Base-by-base conservation (phyloP, 768 basidiomycete genomes). In the Panus rudis region DNA sequence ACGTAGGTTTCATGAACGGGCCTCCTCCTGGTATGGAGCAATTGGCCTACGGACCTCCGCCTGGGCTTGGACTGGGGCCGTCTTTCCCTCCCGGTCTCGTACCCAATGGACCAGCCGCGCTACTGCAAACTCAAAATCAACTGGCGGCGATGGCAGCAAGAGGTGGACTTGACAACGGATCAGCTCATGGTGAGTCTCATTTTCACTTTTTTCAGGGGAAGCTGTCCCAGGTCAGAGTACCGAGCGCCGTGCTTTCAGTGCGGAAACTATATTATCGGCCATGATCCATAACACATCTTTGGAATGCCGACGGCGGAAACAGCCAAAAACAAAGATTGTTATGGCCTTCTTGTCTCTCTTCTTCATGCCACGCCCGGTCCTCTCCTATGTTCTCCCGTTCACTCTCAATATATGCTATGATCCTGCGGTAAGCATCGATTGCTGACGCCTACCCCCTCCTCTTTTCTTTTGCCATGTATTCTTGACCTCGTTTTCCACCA, bases 231-330 rank as follows among this genome's bases (percentile, higher is more conserved):
- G 81, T 72, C 80, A 78, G 75, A 75, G 81, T 88, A 85, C 84
- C 86, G 74, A 87, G 83, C 68, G 65, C 82, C 81, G 79, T 84
- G 71, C 84, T 83, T 85, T 84, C 82, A 87, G 84, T 84, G 79
- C 83, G 82, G 80, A 82, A 80, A 76, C 68, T 77, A 69, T 77
- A 76, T 66, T 71, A 79, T 75, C 80, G 75, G 61, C 75, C 73
- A 69, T 85, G 71, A 85, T 69, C 51, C 58, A 65, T 64, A 52
- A 42, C 47, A 47, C 41, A 17, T 35, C 33, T 35, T 35, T 30
- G 33, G 33, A 35, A 20, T 35, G 33, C 33, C 7, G 33, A 35
- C n/a, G 33, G 41, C 51, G 50, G 34, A 51, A 49, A 53, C 49
- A n/a, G n/a, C n/a, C n/a, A n/a, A n/a, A n/a, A n/a, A n/a, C n/a